phyloP scores from a whole-genome alignment of 192 early-diverging fungal genomes.

The Kickxella alabastrina region DNA sequence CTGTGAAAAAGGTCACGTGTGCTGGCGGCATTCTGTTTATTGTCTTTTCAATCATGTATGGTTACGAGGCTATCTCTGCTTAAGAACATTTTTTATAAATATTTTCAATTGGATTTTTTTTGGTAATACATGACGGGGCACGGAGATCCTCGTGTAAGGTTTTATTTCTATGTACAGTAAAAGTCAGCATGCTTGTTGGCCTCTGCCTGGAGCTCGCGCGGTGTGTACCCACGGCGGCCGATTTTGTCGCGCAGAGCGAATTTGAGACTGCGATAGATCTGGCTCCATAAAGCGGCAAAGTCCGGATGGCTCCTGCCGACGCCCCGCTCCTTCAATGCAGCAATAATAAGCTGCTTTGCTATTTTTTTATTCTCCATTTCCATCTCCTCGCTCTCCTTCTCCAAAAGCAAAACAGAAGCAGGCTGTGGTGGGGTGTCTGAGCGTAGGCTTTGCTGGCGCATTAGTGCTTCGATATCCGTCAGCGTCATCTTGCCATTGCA shows the following conservation, averaged over 20 bases:
- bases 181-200: slow-evolving; percentile 42
- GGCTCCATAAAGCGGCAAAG: slow-evolving; percentile 49
- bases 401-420: too few relatives aligned
- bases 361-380: slow-evolving; percentile 41
- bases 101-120: too few relatives aligned
- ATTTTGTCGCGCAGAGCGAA: slow-evolving; percentile 42
- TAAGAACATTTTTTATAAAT: neutral
- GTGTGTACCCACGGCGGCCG: slow-evolving; percentile 12
- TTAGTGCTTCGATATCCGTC: slow-evolving; percentile 27
- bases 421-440: neutral
- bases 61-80: slow-evolving; percentile 53
- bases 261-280: slow-evolving; percentile 50
- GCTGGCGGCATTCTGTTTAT: slow-evolving; percentile 85
- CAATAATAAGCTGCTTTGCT: slow-evolving; percentile 49
- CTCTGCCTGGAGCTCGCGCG: slow-evolving; percentile 32
- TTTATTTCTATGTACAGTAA: slow-evolving; percentile 21
- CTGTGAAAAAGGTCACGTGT: slow-evolving; percentile 82
- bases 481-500: slow-evolving; percentile 32
- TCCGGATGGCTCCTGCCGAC: slow-evolving; percentile 34
- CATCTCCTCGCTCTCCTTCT: slow-evolving; percentile 2
- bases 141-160: too few relatives aligned
- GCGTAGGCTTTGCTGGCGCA: slow-evolving; percentile 5
- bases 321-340: slow-evolving; percentile 43
- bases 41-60: slow-evolving; percentile 72
- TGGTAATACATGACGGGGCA: too few relatives aligned